Evolutionary conservation across 139 green algal genomes (phyloP), one percentile per base, ranked within the genome.

Genomic region (Chlorella ohadii): DNA sequence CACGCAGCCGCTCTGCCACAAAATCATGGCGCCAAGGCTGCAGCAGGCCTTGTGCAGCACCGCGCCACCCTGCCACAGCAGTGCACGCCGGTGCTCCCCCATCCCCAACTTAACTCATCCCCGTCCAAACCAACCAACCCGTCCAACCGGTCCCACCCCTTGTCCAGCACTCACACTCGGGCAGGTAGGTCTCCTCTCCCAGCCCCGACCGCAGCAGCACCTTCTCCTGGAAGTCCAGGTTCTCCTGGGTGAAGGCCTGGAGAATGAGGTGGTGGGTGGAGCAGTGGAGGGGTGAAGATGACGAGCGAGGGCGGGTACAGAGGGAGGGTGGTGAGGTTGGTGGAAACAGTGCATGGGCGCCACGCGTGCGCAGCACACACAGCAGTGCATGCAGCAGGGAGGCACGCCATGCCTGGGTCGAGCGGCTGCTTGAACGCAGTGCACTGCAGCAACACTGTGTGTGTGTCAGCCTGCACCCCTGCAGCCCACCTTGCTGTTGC

Each of bases 161-260:
- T n/a, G n/a, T n/a, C n/a, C n/a, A n/a, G n/a, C n/a, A n/a, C 77
- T 56, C 78, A 95, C 93, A 92, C 41, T 90, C 86, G 16, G 96
- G 97, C 84, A 99, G 87, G 88, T 98, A 98, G 0, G 97, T 99
- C 23, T 97, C 90, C 59, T 98, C 88, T 19, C 97, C 96, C 78
- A 99, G 87, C 5, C 96, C 97, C 27, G 94, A 97, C 22, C 93
- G 88, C 1, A 78, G 64, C 27, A 98, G 80, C 66, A 99, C 96
- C 83, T 97, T 98, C 71, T 94, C 83, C 87, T 99, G 97, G 55
- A 99, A 99, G 7, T 94, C 89, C 36, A 99, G 78, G 33, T 82
- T 93, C 76, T 96, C 88, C 3, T 92, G 82, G 38, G 88, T 94
- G 84, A 98, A 98, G n/a, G 44, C 71, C 39, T 72, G 59, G 28